These are phyloP conservation scores for Arabidopsis hybrid DNA, from an alignment of 441 rosid species.

Conservation along the genomic window DNA sequence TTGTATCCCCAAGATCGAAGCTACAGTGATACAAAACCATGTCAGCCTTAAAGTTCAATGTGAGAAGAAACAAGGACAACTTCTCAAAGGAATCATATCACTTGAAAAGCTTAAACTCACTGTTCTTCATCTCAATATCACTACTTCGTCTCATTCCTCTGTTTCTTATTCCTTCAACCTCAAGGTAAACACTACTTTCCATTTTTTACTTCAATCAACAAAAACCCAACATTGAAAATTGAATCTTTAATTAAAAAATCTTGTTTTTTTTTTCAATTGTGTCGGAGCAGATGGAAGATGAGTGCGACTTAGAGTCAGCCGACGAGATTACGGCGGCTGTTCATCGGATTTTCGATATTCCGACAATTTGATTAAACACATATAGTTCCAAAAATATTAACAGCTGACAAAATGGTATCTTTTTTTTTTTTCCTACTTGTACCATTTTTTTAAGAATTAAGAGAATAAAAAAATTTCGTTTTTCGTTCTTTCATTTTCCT, in stretches of 20 bases:
- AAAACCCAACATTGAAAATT: conserved; percentile 14
- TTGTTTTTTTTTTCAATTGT: background rate
- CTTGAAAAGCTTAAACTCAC: conserved; percentile 71
- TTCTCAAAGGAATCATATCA: conserved; percentile 73
- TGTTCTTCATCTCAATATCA: conserved; percentile 82
- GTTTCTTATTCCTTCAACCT: conserved; percentile 85
- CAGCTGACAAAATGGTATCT: conserved; percentile 11
- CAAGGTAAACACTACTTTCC: conserved; percentile 57
- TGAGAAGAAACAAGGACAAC: conserved; percentile 66
- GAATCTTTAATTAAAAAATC: background rate
- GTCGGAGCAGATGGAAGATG: conserved; percentile 71
- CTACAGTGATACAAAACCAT: conserved; percentile 65
- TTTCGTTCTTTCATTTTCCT: conserved; percentile 31
- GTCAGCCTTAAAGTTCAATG: conserved; percentile 74
- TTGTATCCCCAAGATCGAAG: conserved; percentile 65
- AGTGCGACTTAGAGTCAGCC: conserved; percentile 66
- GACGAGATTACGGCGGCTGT: conserved; percentile 76
- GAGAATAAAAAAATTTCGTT: background rate
- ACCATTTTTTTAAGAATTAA: background rate
- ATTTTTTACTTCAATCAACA: background rate
- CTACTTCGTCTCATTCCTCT: conserved; percentile 50
- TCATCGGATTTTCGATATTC: conserved; percentile 59
- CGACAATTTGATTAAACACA: conserved; percentile 13
- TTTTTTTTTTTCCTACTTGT: background rate
- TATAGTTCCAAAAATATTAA: background rate